Evolutionary conservation across 768 basidiomycete genomes (phyloP), one percentile per base, ranked within the genome.

Genomic region (Pleurotus cornucopiae): DNA sequence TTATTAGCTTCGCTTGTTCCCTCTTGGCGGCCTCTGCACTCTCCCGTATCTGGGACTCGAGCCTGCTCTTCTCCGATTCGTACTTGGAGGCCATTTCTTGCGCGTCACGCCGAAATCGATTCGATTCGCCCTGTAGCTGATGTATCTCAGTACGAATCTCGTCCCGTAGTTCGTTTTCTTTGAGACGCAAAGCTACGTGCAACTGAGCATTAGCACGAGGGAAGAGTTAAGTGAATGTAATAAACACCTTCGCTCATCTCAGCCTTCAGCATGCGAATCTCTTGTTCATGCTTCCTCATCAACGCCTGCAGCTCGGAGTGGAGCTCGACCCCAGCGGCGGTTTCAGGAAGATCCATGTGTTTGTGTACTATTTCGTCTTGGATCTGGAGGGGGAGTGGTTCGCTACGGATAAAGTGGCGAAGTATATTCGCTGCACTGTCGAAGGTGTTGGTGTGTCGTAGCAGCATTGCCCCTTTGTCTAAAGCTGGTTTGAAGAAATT

Each of bases 291-390:
- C 38, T 73, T 70, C 53, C 73, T 63, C 21, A 74, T 71, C 66
- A 80, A 77, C 57, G 75, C 76, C 57, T 73, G 71, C 2, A 82
- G 62, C 34, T 82, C 82, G 14, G 73, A 71, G 53, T 72, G 72
- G 20, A 86, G 71, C 62, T 82, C 83, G 14, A 66, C 70, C 1
- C 82, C 82, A 1, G 83, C 84, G 6, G 70, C 68, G 2, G 85
- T 85, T 48, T 84, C 69, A 1, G 74, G 69, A 12, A 84, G 73
- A 39, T 76, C 70, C 49, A 75, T 75, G 34, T 69, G 71, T 59
- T 78, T 67, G 54, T 77, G 76, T 3, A 84, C 79, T 12, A 84
- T 67, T 62, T 86, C 83, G 23, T 71, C 67, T 59, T 85, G 84
- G 49, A 86, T 83, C 26, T 72, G 73, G 2, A 85, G 69, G 1